phyloP scores from a whole-genome alignment of 1,139 yeast genomes.

The Arxiozyma bovina region DNA sequence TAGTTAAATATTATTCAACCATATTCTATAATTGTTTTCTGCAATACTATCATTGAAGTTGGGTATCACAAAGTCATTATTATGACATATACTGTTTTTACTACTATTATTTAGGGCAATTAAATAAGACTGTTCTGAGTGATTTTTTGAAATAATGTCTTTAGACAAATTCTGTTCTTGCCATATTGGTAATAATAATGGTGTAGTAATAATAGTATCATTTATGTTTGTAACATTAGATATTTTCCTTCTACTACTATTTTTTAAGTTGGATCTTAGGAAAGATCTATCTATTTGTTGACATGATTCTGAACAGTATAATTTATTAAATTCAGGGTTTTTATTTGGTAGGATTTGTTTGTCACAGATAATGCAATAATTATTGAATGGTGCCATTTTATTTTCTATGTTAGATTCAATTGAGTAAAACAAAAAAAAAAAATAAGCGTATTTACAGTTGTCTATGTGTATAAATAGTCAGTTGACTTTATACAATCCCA shows the following conservation, averaged over 20 bases:
- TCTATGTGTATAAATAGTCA: too few species aligned
- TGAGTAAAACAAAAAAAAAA: too few species aligned
- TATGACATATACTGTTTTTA: not conserved
- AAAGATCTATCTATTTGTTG: slow-evolving; percentile 36
- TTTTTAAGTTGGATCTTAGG: not conserved
- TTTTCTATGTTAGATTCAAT: not conserved
- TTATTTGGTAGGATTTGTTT: slow-evolving; percentile 37
- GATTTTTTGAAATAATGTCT: not conserved
- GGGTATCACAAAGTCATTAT: not conserved
- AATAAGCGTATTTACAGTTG: not conserved
- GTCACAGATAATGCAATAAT: slow-evolving; percentile 60
- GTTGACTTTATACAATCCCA: not conserved
- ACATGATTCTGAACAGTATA: slow-evolving; percentile 57
- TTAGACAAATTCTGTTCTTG: not conserved
- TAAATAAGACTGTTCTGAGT: not conserved
- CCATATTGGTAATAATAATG: slow-evolving; percentile 4
- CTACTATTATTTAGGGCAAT: not conserved
- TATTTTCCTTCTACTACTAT: not conserved
- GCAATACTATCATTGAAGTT: slow-evolving; percentile 18
- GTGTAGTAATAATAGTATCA: slow-evolving; percentile 6
- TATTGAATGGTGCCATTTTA: slow-evolving; percentile 49
- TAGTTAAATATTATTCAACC: slow-evolving; percentile 17
- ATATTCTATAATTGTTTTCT: slow-evolving; percentile 25
- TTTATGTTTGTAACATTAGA: not conserved
- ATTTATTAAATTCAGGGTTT: slow-evolving; percentile 1